Evolutionary conservation across 2,329 filamentous ascomycete species (phyloP).

Genomic region (Hypomyces perniciosus): DNA sequence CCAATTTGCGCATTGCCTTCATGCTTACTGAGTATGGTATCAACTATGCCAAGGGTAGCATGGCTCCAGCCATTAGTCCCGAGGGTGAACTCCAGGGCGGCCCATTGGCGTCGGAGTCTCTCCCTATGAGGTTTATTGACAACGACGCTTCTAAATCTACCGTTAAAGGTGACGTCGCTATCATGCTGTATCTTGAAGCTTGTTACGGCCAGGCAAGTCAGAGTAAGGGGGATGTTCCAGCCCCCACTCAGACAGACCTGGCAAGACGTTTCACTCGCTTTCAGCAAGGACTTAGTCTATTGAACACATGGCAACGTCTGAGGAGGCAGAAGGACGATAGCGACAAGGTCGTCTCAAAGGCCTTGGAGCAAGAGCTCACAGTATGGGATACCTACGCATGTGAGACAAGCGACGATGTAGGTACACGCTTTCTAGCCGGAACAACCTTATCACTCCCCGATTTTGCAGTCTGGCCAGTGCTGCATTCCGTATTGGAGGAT

Average conservation of each 20-base stretch:
- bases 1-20: slow-evolving; percentile 44
- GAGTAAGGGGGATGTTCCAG: slow-evolving; percentile 17
- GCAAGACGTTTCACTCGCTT: slow-evolving; percentile 37
- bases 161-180: slow-evolving; percentile 44
- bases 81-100: neutral
- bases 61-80: slow-evolving; percentile 15
- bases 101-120: neutral
- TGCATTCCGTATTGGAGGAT: slow-evolving; percentile 39
- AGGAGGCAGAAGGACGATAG: slow-evolving; percentile 8
- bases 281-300: slow-evolving; percentile 32
- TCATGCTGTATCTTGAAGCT: slow-evolving; percentile 57
- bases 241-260: slow-evolving; percentile 23
- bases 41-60: slow-evolving; percentile 40
- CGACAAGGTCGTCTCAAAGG: slow-evolving; percentile 15
- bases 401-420: slow-evolving; percentile 12
- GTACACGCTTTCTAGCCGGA: slow-evolving; percentile 41
- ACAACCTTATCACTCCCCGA: slow-evolving; percentile 40
- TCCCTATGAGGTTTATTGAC: slow-evolving; percentile 47
- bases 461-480: slow-evolving; percentile 52
- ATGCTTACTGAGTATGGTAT: slow-evolving; percentile 46
- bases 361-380: slow-evolving; percentile 28
- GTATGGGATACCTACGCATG: slow-evolving; percentile 35
- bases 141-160: slow-evolving; percentile 44
- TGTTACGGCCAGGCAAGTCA: slow-evolving; percentile 34
- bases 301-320: slow-evolving; percentile 29